Conservation (phyloP, 148 eudicot species). For the Suaeda aralocaspica region DNA sequence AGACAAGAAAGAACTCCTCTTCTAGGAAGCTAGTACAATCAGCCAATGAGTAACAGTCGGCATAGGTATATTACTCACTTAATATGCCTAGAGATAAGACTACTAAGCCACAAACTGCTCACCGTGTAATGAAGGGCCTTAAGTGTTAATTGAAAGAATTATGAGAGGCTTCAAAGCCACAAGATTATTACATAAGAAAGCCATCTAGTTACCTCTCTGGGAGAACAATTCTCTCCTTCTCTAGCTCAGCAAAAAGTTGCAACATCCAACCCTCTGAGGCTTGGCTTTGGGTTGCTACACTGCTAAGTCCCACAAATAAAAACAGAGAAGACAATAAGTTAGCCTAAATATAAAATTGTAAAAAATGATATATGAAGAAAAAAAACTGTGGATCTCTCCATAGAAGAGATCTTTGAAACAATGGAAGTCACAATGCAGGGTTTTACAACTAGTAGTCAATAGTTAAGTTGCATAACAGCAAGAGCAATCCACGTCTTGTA, state of each 20-base stretch:
- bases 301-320: conserved; percentile 25
- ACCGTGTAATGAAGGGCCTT: conserved; percentile 9
- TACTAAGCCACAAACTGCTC: background rate
- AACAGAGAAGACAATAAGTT: conserved; percentile 8
- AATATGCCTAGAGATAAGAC: background rate
- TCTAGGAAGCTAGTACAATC: background rate
- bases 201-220: conserved; percentile 47
- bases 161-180: background rate
- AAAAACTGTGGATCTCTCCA: background rate
- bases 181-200: background rate
- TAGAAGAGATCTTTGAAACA: background rate
- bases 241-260: conserved; percentile 43
- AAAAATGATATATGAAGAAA: background rate
- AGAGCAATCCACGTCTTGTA: background rate
- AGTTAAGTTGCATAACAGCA: background rate
- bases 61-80: background rate
- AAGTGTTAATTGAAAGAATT: background rate
- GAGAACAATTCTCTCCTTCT: conserved; percentile 48
- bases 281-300: conserved; percentile 19
- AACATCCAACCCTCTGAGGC: conserved; percentile 36
- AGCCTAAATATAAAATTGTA: background rate
- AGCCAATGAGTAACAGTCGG: too few species aligned
- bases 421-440: background rate
- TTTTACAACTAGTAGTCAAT: background rate
- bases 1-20: background rate